A percentile compares a stretch with the other conserved stretches of the same genome.
Conservation (phyloP, 2,329 filamentous ascomycete species). For the Sporothrix brunneoviolacea region DNA sequence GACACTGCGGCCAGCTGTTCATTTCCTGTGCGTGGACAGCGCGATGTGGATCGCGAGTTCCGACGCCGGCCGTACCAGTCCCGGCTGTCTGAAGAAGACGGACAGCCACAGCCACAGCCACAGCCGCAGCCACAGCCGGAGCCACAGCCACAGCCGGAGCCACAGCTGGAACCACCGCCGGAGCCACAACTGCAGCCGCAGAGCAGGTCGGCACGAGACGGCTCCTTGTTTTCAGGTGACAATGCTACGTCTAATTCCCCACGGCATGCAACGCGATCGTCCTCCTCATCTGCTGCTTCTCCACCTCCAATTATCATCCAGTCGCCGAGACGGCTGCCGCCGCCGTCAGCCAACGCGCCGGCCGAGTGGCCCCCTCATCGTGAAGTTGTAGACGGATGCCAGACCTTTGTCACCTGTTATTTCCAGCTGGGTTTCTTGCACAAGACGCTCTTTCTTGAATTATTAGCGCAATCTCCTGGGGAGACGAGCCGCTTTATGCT, state of each 20-base stretch:
- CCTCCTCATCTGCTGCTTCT: not conserved
- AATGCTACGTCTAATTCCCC: slow-evolving; percentile 22
- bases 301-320: not conserved
- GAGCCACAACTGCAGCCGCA: not conserved
- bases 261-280: slow-evolving; percentile 42
- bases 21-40: slow-evolving; percentile 46
- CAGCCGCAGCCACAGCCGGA: not conserved
- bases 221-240: too few relatives aligned
- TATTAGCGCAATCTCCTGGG: slow-evolving; percentile 36
- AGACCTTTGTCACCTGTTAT: slow-evolving; percentile 47
- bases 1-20: slow-evolving; percentile 40
- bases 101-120: not conserved
- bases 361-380: slow-evolving; percentile 41
- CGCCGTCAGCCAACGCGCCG: slow-evolving; percentile 33
- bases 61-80: slow-evolving; percentile 43
- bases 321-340: not conserved
- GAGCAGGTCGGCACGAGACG: too few relatives aligned
- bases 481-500: slow-evolving; percentile 48
- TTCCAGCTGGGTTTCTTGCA: slow-evolving; percentile 55
- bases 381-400: slow-evolving; percentile 45
- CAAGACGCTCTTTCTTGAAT: slow-evolving; percentile 43
- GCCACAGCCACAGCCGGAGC: not conserved
- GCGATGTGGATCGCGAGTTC: slow-evolving; percentile 47
- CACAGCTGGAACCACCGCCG: not conserved
- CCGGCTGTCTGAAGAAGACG: not conserved